Evolutionary conservation across 352 stramenopile species (phyloP), one percentile per base, ranked within the genome.

Genomic region (Globisporangium cederbergense): DNA sequence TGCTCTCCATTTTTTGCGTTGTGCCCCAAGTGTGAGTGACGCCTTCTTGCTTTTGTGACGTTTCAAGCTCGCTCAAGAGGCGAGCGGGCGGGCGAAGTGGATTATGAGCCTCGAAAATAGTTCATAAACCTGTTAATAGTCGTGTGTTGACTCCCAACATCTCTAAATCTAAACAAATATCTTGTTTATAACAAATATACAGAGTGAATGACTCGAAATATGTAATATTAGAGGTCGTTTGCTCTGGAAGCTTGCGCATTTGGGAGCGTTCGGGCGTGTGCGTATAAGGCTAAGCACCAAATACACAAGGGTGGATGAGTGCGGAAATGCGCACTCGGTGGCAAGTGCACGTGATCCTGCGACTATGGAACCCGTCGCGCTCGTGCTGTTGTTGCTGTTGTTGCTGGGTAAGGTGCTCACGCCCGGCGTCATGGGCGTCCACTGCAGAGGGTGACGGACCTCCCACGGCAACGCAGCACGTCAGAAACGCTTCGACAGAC

Each of bases 1-100:
- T 58, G 49, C 42, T 58, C 38, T 32, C 43, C 16, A 16, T n/a
- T 5, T 20, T 18, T 18, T 16, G n/a, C 18, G 13, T 1, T 43
- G 5, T 45, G 2, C 6, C 2, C 1, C 1, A 42, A 22, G 34
- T 32, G n/a, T 22, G 8, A 28, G 56, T 22, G 25, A 59, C 45
- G 51, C 40, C 16, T 42, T 61, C 6, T 61, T 38, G 36, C 2
- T 36, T 11, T 11, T 36, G 57, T 69, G 72, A 76, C 72, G 66
- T 64, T 79, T 79, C 64, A 71, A 76, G 69, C 67, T 76, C 66
- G 69, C 65, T 76, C 66, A 34, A 66, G 40, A 28, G 40, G 22
- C 42, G 22, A 25, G 30, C 14, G 34, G n/a, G 25, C 25, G 25
- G 47, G 18, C 11, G 18, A 25, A 3, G 16, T 58, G 30, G 16